Evolutionary conservation across 2,329 filamentous ascomycete genomes (phyloP), one percentile per base, ranked within the genome.

Genomic region (Pseudogymnoascus sp.): DNA sequence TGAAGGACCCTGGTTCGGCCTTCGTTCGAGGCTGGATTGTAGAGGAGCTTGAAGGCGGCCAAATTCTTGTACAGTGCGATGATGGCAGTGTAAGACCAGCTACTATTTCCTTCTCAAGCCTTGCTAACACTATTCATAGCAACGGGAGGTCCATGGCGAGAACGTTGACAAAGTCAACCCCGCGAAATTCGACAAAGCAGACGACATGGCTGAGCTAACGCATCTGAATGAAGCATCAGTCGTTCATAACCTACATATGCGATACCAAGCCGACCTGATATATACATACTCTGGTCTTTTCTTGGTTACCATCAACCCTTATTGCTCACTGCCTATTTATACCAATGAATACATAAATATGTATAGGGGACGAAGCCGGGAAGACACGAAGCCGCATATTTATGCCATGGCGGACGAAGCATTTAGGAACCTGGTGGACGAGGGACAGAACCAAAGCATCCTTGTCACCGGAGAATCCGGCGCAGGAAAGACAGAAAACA

Each of bases 281-380:
- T 99, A 95, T 79, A 99, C 94, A 21, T 99, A 99, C 75, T 99
- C 94, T 0, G 94, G 94, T 0, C 81, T 99, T 41, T 99, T 99
- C 78, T 80, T 99, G 71, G 94, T 99, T 58, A 95, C 95, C 0
- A 90, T 99, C 66, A 99, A 99, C 73, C 94, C 95, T 0, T 99
- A 99, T 76, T 96, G 92, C 66, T 86, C 92, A 2, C 78, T 99
- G 8, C 91, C 95, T 3, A 99, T 99, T 64, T 99, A 99, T 76
- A 91, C 86, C 61, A 92, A 94, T 73, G 94, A 99, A 70, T 97
- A 97, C 77, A 84, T 99, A 78, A 95, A 96, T 72, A 96, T 97
- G 91, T 99, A 99, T 79, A 92, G 91, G 71, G 94, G 94, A 5
- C 84, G 91, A 63, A 92, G 82, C 68, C 82, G 93, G 66, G 95